Conservation (phyloP, 1,139 yeast species). For the Yamadazyma mexicana region DNA sequence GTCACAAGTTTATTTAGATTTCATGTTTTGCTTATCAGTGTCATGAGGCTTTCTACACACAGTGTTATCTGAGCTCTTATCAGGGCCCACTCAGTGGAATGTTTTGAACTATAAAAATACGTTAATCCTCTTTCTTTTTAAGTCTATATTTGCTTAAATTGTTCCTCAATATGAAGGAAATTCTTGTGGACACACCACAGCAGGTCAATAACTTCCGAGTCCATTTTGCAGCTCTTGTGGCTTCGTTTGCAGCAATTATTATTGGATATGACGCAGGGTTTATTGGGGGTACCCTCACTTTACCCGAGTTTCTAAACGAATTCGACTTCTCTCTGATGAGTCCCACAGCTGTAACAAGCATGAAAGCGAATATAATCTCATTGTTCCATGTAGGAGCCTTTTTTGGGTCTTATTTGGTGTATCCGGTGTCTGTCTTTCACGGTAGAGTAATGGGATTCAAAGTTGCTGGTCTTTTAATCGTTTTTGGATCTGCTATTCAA, state of each 20-base stretch:
- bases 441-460: slow-evolving; percentile 29
- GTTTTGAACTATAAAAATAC: too few species aligned
- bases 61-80: too few species aligned
- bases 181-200: slow-evolving; percentile 4
- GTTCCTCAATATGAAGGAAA: slow-evolving; percentile 7
- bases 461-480: slow-evolving; percentile 33
- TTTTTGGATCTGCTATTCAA: slow-evolving; percentile 43
- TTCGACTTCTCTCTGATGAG: slow-evolving; percentile 25
- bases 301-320: slow-evolving; percentile 26
- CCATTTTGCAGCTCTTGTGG: slow-evolving; percentile 16
- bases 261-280: slow-evolving; percentile 39
- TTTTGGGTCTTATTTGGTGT: slow-evolving; percentile 29
- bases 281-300: slow-evolving; percentile 33
- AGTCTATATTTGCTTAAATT: too few species aligned
- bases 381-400: slow-evolving; percentile 39
- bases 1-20: too few species aligned
- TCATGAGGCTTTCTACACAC: too few species aligned
- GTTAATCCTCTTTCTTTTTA: too few species aligned
- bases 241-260: slow-evolving; percentile 28
- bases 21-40: too few species aligned
- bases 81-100: too few species aligned
- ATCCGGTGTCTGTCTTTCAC: slow-evolving; percentile 28
- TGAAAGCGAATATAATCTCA: slow-evolving; percentile 32
- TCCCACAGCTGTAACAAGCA: slow-evolving; percentile 12
- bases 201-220: slow-evolving; percentile 7